Percentiles rank a stretch among this genome's conserved stretches.
phyloP scores from a whole-genome alignment of 2,329 filamentous ascomycete species.

The Trichoderma koningii region DNA sequence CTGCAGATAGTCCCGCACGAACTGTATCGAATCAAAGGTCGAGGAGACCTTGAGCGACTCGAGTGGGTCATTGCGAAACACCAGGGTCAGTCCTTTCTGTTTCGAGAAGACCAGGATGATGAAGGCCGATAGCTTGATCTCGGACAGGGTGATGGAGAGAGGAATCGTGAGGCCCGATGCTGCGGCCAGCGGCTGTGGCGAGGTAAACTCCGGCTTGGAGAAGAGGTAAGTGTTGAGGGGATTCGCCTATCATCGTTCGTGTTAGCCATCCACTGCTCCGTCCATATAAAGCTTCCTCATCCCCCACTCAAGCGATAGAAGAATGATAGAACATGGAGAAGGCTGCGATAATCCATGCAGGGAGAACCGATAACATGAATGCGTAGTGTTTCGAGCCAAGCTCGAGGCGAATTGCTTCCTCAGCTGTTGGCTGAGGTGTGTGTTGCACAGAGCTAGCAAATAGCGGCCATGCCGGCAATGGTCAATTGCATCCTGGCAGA shows the following conservation, averaged over 20 bases:
- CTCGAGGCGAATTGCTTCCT: not conserved
- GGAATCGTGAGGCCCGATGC: conserved; percentile 93
- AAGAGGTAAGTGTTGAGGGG: conserved; percentile 93
- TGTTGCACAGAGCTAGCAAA: conserved; percentile 13
- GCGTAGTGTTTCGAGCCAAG: not conserved
- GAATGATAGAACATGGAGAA: not conserved
- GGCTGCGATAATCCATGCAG: not conserved
- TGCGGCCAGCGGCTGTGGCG: conserved; percentile 87
- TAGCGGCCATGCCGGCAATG: conserved; percentile 12
- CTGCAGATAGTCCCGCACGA: conserved; percentile 95
- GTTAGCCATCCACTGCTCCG: conserved; percentile 12
- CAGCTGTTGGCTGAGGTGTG: not conserved
- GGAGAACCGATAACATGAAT: not conserved
- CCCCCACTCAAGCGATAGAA: not conserved
- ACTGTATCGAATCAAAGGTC: conserved; percentile 98
- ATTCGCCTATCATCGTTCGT: conserved; percentile 66
- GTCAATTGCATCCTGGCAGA: conserved; percentile 3
- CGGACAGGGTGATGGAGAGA: conserved; percentile 93
- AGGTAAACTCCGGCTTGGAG: conserved; percentile 89
- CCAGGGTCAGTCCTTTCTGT: conserved; percentile 93
- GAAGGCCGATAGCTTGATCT: conserved; percentile 94
- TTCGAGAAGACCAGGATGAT: conserved; percentile 97
- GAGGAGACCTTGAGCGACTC: conserved; percentile 98
- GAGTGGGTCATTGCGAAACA: conserved; percentile 96
- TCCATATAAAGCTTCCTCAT: not conserved